Conservation (phyloP, 805 yeast genomes). For the Candida rishiriensis region DNA sequence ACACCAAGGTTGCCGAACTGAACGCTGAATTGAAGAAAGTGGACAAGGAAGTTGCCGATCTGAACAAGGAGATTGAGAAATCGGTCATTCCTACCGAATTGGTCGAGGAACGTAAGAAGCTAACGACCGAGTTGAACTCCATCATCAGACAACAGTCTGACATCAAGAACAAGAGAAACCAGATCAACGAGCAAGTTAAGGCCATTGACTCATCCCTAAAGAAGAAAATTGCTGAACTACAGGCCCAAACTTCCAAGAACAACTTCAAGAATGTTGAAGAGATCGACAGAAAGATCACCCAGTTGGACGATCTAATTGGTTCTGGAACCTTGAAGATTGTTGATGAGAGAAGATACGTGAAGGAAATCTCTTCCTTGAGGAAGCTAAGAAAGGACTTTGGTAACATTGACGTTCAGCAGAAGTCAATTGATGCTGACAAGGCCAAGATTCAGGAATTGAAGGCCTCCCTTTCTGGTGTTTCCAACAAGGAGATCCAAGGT, state of each 20-base stretch:
- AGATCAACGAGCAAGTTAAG: conserved; percentile 60
- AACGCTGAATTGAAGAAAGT: conserved; percentile 60
- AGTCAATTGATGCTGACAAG: conserved; percentile 74
- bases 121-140: conserved; percentile 42
- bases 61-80: conserved; percentile 52
- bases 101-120: conserved; percentile 46
- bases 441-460: conserved; percentile 72
- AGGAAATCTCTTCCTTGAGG: conserved; percentile 80
- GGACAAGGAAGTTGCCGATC: conserved; percentile 47
- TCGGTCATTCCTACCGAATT: conserved; percentile 46
- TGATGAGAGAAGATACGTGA: conserved; percentile 80
- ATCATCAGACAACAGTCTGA: conserved; percentile 37
- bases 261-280: conserved; percentile 64
- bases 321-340: conserved; percentile 80
- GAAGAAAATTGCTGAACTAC: conserved; percentile 72
- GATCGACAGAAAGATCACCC: conserved; percentile 59
- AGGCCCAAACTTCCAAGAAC: conserved; percentile 64
- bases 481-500: conserved; percentile 59
- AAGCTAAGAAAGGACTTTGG: conserved; percentile 77
- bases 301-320: conserved; percentile 70
- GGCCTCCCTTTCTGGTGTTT: conserved; percentile 53
- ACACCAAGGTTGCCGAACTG: conserved; percentile 50
- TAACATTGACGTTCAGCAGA: conserved; percentile 68
- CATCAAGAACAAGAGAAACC: conserved; percentile 30
- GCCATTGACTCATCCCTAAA: conserved; percentile 64